Base-by-base conservation (phyloP, 768 basidiomycete species). In the Kwoniella sp. region DNA sequence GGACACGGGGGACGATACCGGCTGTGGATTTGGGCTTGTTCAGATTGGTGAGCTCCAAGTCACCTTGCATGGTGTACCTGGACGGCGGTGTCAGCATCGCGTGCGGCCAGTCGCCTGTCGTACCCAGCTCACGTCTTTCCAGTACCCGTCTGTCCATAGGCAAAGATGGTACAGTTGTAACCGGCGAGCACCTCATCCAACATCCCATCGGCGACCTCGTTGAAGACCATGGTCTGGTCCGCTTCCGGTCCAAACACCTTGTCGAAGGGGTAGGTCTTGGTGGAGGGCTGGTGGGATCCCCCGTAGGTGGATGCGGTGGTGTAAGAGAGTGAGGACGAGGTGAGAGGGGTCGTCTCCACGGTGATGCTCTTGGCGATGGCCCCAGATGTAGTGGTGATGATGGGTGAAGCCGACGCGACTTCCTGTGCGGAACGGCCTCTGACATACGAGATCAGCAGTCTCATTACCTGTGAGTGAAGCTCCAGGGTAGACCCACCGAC, bases 71-170 rank as follows among this genome's bases (percentile, higher is more conserved):
- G 3, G 95, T 99, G 69, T 91, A 87, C 17, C 78, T 79, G 57
- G 12, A 22, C 3, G 1, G n/a, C 31, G 29, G n/a, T n/a, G n/a
- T n/a, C n/a, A n/a, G n/a, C n/a, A n/a, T n/a, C n/a, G n/a, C n/a
- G n/a, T n/a, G n/a, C n/a, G n/a, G n/a, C n/a, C n/a, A 50, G n/a
- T n/a, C 50, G 41, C 38, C 9, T 22, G 19, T 32, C n/a, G n/a
- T n/a, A 50, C 12, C 14, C 14, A 3, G 78, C 88, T 63, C 71
- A 95, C 89, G 95, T 98, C 78, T 99, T 99, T 19, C 95, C 95
- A 0, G 95, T 96, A 0, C 95, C 95, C 0, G 95, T 98, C 74
- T 98, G 95, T 1, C 95, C 95, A 70, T 99, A 99, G 3, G 92
- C 92, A 75, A 98, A 96, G 19, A 99, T 78, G 0, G 89, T 93